A percentile compares a stretch with the other conserved stretches of the same genome.
phyloP scores from a whole-genome alignment of 352 stramenopile species.

The Elongisporangium anandrum region DNA sequence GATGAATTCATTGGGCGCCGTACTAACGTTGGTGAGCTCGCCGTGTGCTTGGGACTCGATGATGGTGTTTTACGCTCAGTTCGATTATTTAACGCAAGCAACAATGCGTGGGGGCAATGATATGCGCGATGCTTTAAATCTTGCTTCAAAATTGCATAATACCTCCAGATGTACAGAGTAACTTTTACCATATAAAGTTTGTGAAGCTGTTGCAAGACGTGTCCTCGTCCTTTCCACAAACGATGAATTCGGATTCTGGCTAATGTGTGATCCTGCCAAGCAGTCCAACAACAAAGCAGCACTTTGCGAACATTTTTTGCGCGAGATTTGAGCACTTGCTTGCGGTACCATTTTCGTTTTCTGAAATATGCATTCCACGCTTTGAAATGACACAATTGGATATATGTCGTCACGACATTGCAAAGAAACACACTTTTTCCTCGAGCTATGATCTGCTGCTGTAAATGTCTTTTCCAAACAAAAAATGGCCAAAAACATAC shows the following conservation, averaged over 20 bases:
- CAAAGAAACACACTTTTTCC: constrained; percentile 54
- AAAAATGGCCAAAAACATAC: constrained; percentile 78
- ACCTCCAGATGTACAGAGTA: constrained; percentile 52
- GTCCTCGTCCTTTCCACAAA: constrained; percentile 38
- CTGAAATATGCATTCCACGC: constrained; percentile 31
- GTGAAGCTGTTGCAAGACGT: constrained; percentile 52
- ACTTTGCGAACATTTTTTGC: constrained; percentile 18
- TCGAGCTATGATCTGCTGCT: constrained; percentile 58
- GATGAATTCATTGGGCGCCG: not conserved
- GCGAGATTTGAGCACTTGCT: constrained; percentile 19
- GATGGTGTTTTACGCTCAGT: not conserved
- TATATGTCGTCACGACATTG: constrained; percentile 51
- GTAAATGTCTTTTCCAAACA: constrained; percentile 72
- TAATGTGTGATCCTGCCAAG: constrained; percentile 24
- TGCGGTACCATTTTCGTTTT: constrained; percentile 22
- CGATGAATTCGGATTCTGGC: constrained; percentile 21
- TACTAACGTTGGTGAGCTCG: not conserved
- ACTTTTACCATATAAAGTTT: constrained; percentile 56
- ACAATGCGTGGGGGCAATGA: not conserved
- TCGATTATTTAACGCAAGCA: not conserved
- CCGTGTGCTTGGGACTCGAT: not conserved
- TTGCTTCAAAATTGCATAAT: constrained; percentile 50
- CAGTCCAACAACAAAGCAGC: constrained; percentile 20
- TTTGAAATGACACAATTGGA: constrained; percentile 51
- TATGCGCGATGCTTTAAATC: constrained; percentile 38